Base-by-base conservation (phyloP, 1,284 basidiomycete species). In the Exobasidium cylindrosporum region DNA sequence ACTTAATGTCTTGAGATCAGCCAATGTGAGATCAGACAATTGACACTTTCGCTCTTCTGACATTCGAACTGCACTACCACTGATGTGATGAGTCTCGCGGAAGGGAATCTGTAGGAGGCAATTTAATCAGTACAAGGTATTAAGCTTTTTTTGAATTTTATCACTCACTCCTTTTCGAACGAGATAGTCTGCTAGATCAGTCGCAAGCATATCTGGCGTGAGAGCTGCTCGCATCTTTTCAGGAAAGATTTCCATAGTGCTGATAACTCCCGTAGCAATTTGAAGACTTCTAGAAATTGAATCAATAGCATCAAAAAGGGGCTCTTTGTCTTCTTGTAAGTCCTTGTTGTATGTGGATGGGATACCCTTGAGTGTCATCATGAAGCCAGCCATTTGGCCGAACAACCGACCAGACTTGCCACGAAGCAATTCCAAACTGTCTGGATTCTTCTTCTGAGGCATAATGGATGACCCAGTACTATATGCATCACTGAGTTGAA, bases 271-370 rank as follows among this genome's bases (percentile, higher is more conserved):
- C 76, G 96, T 92, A 2, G 94, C 88, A 69, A 98, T 97, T 77
- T 89, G 87, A 74, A 97, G 85, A 50, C 89, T 93, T 44, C 91
- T 89, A n/a, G 87, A 87, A 44, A 96, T 83, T 32, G 91, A 97
- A 78, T 96, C 92, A 35, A 95, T 90, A 6, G 89, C 85, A 79
- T 98, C 95, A 72, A 97, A 98, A 60, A 98, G 82, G 0, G 95
- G 94, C 80, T 98, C 95, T 82, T 98, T 97, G 82, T 96, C 93
- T 82, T 98, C 96, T 81, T 98, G 95, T 63, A 98, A 83, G 82
- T 98, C 95, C 82, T 98, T 98, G 85, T 98, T 97, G 83, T 98
- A 98, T 7, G 95, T 97, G 29, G 95, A 96, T 10, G 95, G 95
- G 54, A 97, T 84, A 28, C 96, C 95, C 80, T 98, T 98, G 76